Conservation (phyloP, 2,329 filamentous ascomycete species). For the Purpureocillium takamizusanense region DNA sequence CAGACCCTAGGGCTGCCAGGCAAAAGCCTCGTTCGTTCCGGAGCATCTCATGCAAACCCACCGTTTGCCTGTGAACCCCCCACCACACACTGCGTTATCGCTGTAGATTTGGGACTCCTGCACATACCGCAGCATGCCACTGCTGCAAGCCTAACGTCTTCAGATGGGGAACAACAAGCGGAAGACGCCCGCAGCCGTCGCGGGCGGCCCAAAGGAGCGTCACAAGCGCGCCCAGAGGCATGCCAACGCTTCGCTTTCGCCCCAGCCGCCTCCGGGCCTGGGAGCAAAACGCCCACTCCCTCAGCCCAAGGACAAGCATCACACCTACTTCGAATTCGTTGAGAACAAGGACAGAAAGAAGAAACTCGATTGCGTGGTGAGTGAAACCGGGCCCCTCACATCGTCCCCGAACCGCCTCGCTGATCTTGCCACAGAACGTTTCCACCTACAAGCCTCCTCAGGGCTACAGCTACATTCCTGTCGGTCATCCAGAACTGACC, state of each 20-base stretch:
- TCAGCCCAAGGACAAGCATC: slow-evolving; percentile 43
- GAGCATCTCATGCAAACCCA: too few species aligned
- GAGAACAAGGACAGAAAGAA: slow-evolving; percentile 57
- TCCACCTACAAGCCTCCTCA: slow-evolving; percentile 43
- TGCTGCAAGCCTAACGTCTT: neutral
- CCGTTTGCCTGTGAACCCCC: too few species aligned
- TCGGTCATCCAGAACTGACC: slow-evolving; percentile 53
- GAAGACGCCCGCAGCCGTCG: slow-evolving; percentile 18
- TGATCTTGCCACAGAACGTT: slow-evolving; percentile 35
- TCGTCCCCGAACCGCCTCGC: slow-evolving; percentile 16
- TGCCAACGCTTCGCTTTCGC: slow-evolving; percentile 22
- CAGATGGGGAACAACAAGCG: slow-evolving; percentile 28
- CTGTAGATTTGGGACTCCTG: too few species aligned
- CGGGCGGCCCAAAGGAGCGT: slow-evolving; percentile 24
- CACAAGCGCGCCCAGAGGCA: slow-evolving; percentile 22
- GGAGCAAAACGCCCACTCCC: slow-evolving; percentile 27
- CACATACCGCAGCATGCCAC: neutral
- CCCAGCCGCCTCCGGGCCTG: slow-evolving; percentile 21
- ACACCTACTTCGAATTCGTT: slow-evolving; percentile 54
- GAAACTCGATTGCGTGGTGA: slow-evolving; percentile 54
- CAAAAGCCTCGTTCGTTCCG: too few species aligned
- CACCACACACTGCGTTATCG: too few species aligned
- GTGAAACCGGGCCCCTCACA: neutral
- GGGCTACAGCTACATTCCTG: slow-evolving; percentile 54
- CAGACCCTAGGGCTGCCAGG: too few species aligned